These are phyloP conservation scores for Trichoderma sp. DNA, from an alignment of 2,329 filamentous ascomycete genomes.

Conservation along the genomic window DNA sequence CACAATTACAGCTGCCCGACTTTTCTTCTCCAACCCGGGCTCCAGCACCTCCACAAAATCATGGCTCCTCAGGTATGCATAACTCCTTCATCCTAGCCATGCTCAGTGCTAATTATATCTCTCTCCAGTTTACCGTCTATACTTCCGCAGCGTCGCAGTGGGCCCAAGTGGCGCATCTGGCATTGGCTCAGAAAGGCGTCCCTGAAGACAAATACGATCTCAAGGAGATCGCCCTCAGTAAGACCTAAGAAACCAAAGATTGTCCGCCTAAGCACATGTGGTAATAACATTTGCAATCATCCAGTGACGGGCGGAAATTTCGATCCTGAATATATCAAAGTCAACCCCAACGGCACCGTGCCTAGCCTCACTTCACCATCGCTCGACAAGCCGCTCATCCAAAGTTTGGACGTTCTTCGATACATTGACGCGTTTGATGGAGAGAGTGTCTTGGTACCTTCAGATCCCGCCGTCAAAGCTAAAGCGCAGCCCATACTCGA, in stretches of 20 bases:
- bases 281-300: background rate
- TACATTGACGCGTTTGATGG: conserved; percentile 18
- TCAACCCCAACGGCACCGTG: conserved; percentile 25
- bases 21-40: background rate
- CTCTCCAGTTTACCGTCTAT: conserved; percentile 22
- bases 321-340: conserved; percentile 22
- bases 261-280: background rate
- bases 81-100: no score
- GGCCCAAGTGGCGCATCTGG: conserved; percentile 25
- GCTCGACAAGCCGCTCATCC: conserved; percentile 18
- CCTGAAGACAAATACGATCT: conserved; percentile 21
- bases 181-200: conserved; percentile 25
- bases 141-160: conserved; percentile 25
- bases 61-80: background rate
- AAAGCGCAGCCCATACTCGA: conserved; percentile 21
- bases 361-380: conserved; percentile 22
- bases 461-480: conserved; percentile 1
- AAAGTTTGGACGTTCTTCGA: conserved; percentile 23
- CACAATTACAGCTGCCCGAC: background rate
- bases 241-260: background rate
- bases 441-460: conserved; percentile 11
- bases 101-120: background rate
- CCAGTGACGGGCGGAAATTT: conserved; percentile 22
- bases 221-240: conserved; percentile 21
- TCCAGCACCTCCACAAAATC: background rate